phyloP scores from a whole-genome alignment of 768 basidiomycete genomes.

The Agrocybe pediades region DNA sequence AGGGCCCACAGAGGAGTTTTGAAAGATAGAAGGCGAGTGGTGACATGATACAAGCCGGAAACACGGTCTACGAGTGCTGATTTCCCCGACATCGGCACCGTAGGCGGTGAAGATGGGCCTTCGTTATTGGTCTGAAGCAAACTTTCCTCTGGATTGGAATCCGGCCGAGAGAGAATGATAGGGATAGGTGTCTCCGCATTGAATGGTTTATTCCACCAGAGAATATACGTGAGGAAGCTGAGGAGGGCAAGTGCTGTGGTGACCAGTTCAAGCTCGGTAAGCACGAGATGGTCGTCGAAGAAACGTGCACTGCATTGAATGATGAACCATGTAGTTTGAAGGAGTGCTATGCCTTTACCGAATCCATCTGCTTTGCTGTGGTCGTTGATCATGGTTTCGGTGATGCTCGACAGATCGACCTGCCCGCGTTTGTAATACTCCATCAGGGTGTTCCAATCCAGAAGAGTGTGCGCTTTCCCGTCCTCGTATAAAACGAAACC shows the following conservation, averaged over 20 bases:
- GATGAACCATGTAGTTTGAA: slow-evolving; percentile 33
- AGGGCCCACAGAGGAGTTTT: too few species aligned
- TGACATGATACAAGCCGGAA: too few species aligned
- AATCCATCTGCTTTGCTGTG: slow-evolving; percentile 28
- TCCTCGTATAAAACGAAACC: background rate
- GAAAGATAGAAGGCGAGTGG: too few species aligned
- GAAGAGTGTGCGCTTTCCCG: background rate
- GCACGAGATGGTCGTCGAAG: slow-evolving; percentile 16
- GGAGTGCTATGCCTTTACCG: slow-evolving; percentile 28
- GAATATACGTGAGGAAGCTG: slow-evolving; percentile 24
- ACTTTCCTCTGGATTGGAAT: background rate
- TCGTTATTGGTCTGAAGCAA: background rate
- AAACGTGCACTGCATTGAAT: slow-evolving; percentile 24
- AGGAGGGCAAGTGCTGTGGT: slow-evolving; percentile 32
- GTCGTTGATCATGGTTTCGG: background rate
- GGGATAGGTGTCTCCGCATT: slow-evolving; percentile 12
- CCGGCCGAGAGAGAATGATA: background rate
- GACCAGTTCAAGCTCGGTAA: slow-evolving; percentile 33
- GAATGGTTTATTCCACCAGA: slow-evolving; percentile 39
- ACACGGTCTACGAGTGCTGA: too few species aligned
- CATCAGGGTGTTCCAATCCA: background rate
- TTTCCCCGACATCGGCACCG: too few species aligned
- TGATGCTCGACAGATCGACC: too few species aligned
- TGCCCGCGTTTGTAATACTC: too few species aligned
- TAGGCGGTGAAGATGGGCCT: too few species aligned